These are phyloP conservation scores for Neofusicoccum umdonicola DNA, from an alignment of 2,329 filamentous ascomycete species.

Conservation along the genomic window DNA sequence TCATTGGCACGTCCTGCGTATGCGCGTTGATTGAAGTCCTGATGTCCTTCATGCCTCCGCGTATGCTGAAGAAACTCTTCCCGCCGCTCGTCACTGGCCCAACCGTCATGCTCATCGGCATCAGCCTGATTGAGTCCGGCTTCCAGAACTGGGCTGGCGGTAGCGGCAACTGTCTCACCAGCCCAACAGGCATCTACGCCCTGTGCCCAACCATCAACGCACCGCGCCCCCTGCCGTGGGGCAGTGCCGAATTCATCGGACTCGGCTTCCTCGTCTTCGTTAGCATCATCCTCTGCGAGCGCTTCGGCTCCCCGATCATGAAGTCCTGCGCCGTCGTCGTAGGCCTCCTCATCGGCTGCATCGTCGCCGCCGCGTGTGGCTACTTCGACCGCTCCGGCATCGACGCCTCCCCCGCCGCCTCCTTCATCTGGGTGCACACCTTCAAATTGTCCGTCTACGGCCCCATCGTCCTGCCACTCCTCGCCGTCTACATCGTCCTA, in stretches of 20 bases:
- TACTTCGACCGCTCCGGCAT: slow-evolving; percentile 77
- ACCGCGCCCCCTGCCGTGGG: slow-evolving; percentile 72
- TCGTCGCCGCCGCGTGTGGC: slow-evolving; percentile 73
- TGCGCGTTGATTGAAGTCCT: slow-evolving; percentile 63
- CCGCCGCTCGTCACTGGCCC: slow-evolving; percentile 73
- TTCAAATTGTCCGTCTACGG: slow-evolving; percentile 71
- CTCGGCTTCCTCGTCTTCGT: slow-evolving; percentile 78
- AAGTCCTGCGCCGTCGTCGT: slow-evolving; percentile 75
- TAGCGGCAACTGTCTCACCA: slow-evolving; percentile 55
- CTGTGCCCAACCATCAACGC: slow-evolving; percentile 61
- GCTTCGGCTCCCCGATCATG: slow-evolving; percentile 81
- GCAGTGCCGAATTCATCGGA: slow-evolving; percentile 72
- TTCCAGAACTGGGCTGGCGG: slow-evolving; percentile 79
- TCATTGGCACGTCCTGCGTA: slow-evolving; percentile 62
- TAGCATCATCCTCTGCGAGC: slow-evolving; percentile 76
- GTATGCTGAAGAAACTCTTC: slow-evolving; percentile 68
- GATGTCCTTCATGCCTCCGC: slow-evolving; percentile 72
- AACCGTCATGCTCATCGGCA: slow-evolving; percentile 69
- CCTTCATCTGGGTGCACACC: slow-evolving; percentile 77
- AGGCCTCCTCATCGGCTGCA: slow-evolving; percentile 72
- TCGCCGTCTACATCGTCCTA: slow-evolving; percentile 64
- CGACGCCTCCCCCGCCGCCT: slow-evolving; percentile 66
- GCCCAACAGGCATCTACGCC: slow-evolving; percentile 55
- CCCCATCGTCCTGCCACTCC: slow-evolving; percentile 68
- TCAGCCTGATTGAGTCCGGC: slow-evolving; percentile 68